These are phyloP conservation scores for Komagataella pseudopastoris DNA, from an alignment of 805 yeast species.

Conservation along the genomic window DNA sequence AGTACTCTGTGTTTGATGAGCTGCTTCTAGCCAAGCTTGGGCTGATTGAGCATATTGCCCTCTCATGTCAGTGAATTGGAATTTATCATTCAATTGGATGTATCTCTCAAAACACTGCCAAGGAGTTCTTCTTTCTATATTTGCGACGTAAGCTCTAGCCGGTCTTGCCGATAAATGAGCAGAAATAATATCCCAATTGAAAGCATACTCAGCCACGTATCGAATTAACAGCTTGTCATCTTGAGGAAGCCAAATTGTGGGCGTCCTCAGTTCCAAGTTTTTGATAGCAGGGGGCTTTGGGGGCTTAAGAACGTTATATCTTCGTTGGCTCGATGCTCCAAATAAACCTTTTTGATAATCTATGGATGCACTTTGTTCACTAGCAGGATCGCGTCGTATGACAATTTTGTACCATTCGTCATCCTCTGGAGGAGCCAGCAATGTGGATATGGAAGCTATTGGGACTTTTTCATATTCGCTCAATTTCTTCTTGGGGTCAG, in stretches of 20 bases:
- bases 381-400: constrained; percentile 31
- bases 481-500: constrained; percentile 1
- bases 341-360: constrained; percentile 42
- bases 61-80: constrained; percentile 75
- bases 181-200: constrained; percentile 89
- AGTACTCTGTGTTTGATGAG: constrained; percentile 77
- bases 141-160: constrained; percentile 63
- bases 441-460: constrained; percentile 32
- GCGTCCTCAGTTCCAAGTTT: constrained; percentile 71
- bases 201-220: constrained; percentile 73
- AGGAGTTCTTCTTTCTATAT: constrained; percentile 89
- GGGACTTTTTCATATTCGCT: constrained; percentile 7
- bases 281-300: constrained; percentile 84
- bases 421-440: constrained; percentile 51
- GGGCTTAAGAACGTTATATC: constrained; percentile 59
- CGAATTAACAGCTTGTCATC: constrained; percentile 76
- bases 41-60: constrained; percentile 78
- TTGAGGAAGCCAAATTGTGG: constrained; percentile 92
- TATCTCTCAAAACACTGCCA: constrained; percentile 99
- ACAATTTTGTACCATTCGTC: constrained; percentile 45
- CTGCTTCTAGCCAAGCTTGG: constrained; percentile 84
- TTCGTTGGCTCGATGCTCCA: constrained; percentile 32
- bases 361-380: constrained; percentile 21
- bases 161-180: constrained; percentile 61
- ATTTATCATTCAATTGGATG: constrained; percentile 81